Percentiles rank a stretch among this genome's conserved stretches.
phyloP scores from a whole-genome alignment of 2,329 filamentous ascomycete species.

The Pseudocercospora pini-densiflorae region DNA sequence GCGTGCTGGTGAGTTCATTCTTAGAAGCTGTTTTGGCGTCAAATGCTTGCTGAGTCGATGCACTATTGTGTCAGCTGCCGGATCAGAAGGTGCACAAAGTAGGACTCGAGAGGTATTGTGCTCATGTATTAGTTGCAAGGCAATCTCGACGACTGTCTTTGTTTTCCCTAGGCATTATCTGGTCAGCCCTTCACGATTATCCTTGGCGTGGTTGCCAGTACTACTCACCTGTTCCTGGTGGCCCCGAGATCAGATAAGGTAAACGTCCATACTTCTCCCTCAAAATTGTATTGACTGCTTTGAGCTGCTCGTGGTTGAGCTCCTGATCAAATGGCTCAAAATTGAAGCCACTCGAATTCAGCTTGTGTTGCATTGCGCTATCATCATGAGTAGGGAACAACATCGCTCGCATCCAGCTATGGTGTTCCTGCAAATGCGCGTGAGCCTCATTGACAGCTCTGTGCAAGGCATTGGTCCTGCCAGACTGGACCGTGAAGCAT shows the following conservation, averaged over 20 bases:
- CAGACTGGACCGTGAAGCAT: conserved; percentile 27
- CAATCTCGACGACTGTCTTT: conserved; percentile 54
- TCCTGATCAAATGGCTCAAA: conserved; percentile 45
- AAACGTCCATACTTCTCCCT: conserved; percentile 48
- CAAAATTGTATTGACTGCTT: conserved; percentile 50
- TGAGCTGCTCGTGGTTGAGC: conserved; percentile 55
- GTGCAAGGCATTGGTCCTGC: conserved; percentile 22
- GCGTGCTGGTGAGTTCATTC: conserved; percentile 32
- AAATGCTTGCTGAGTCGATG: conserved; percentile 28
- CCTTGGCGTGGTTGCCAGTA: neutral
- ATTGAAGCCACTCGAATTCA: conserved; percentile 43
- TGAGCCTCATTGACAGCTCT: conserved; percentile 17
- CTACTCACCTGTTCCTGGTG: conserved; percentile 50
- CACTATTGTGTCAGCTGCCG: conserved; percentile 33
- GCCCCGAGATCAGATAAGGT: conserved; percentile 55
- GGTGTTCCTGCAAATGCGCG: conserved; percentile 6
- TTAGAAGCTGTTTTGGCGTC: conserved; percentile 27
- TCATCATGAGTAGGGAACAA: conserved; percentile 49
- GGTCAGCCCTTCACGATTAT: neutral
- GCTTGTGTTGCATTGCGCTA: conserved; percentile 44
- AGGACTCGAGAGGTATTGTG: conserved; percentile 24
- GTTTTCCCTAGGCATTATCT: conserved; percentile 46
- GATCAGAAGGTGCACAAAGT: conserved; percentile 35
- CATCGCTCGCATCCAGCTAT: conserved; percentile 45
- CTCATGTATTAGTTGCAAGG: conserved; percentile 34